Base-by-base conservation (phyloP, 352 stramenopile species). In the Peronospora tabacina region DNA sequence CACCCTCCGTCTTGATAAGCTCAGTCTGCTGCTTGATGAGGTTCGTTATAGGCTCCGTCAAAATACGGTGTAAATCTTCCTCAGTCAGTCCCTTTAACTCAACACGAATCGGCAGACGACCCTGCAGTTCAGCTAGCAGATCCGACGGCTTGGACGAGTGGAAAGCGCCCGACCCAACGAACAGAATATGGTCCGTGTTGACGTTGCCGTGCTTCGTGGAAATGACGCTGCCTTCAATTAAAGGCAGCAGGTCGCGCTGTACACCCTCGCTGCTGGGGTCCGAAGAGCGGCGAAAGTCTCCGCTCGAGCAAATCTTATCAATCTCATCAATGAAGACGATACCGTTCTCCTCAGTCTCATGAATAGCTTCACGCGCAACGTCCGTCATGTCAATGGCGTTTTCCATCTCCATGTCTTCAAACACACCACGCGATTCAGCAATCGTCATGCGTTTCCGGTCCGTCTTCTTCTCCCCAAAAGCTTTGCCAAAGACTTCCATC, bases 321-420 rank as follows among this genome's bases (percentile, higher is more conserved):
- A 99, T 99, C 66, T 99, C 97, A 71, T 99, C 97, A 56, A 99
- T 99, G 66, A 99, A 99, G 26, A 99, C 97, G 61, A 99, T 99
- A 11, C 97, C 97, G 50, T 95, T 97, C 74, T 99, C 92, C 65
- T 99, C 96, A 5, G 97, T 97, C 58, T 94, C 78, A n/a, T 66
- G 66, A 35, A 94, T 89, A 9, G 82, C 80, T 40, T 94, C 80
- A 28, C 78, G 76, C 56, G 92, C 70, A 5, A 95, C 83, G 44
- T 96, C 85, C 42, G 71, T 80, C 76, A 90, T 96, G 61, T 94
- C 86, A 50, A 95, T 91, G 15, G 81, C 75, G 50, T 95, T 95
- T 52, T 98, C 95, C 58, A 98, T 85, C 68, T 98, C 95, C 56
- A 97, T 86, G 61, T 98, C 91, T 44, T 97, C 78, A 61, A 99